phyloP scores from a whole-genome alignment of 2,329 filamentous ascomycete species.

The Gaeumannomyces tritici region DNA sequence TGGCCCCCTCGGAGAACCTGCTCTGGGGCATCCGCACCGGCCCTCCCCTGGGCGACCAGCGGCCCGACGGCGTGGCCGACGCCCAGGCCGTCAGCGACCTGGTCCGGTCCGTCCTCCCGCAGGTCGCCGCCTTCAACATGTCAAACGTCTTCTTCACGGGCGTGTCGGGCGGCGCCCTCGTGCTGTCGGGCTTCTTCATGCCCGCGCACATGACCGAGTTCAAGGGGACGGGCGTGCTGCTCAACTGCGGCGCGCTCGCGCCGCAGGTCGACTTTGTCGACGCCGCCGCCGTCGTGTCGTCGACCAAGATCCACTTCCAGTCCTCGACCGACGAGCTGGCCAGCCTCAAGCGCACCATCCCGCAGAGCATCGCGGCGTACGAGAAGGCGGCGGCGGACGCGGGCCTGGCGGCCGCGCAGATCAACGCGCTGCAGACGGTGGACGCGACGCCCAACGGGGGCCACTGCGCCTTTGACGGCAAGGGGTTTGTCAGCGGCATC shows the following conservation, averaged over 20 bases:
- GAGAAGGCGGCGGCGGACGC: conserved; percentile 33
- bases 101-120: conserved; percentile 36
- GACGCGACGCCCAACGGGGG: conserved; percentile 46
- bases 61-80: conserved; percentile 46
- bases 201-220: conserved; percentile 45
- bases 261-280: conserved; percentile 42
- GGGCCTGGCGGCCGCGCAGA: conserved; percentile 31
- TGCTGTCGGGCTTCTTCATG: conserved; percentile 48
- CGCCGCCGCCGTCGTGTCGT: conserved; percentile 25
- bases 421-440: conserved; percentile 44
- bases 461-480: conserved; percentile 48
- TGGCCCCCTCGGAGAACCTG: conserved; percentile 37
- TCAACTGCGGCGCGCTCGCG: conserved; percentile 44
- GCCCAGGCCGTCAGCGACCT: conserved; percentile 45
- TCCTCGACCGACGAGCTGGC: conserved; percentile 41
- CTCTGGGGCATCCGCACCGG: conserved; percentile 54
- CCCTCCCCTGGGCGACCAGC: conserved; percentile 38
- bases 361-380: conserved; percentile 38
- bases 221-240: conserved; percentile 33
- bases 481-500: conserved; percentile 44
- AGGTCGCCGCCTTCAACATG: conserved; percentile 42
- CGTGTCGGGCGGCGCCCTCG: conserved; percentile 42
- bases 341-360: conserved; percentile 38
- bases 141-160: conserved; percentile 47
- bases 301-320: conserved; percentile 46